Base-by-base conservation (phyloP, 2,329 filamentous ascomycete genomes). In the Cladosporium halotolerans region DNA sequence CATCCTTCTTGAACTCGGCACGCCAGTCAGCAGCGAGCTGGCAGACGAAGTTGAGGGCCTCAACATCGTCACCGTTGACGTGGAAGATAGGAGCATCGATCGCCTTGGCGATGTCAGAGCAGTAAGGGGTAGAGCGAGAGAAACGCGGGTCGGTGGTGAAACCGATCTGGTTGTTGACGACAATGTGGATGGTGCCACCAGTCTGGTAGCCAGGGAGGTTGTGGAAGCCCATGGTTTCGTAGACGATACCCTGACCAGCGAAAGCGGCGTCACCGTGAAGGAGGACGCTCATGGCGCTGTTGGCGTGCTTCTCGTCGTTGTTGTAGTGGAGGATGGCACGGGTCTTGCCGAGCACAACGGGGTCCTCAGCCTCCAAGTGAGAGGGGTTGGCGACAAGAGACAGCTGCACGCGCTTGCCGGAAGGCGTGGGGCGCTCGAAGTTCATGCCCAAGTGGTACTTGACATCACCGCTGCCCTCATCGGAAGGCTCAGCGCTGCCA, bases 391-490 rank as follows among this genome's bases (percentile, higher is more conserved):
- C 93, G 56, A 99, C 93, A 47, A 99, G 83, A 57, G 93, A 99
- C 52, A 99, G 84, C 77, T 99, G 93, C n/a, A 99, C 93, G 60
- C 93, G 93, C 82, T 97, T 97, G 65, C 93, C 93, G 41, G 92
- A 97, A 55, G 93, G 93, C 9, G 93, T 99, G 52, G 93, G 93
- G 59, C 93, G 89, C 78, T 99, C 93, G 63, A 99, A 99, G 79
- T 99, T 99, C 93, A 99, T 99, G 69, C 93, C 93, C 66, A 99
- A 79, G 77, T 99, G 93, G 77, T 99, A 99, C 76, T 99, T 99
- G 74, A 99, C 93, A 72, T 99, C 93, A 66, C 93, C 93, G 55
- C 93, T 97, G 56, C 93, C 93, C 76, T 99, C 92, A 63, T 97
- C 93, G 63, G 88, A 87, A 52, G 89, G 88, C 68, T 89, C 89